Conservation (phyloP, 1,284 basidiomycete genomes). For the Ustilago shanxiensis region DNA sequence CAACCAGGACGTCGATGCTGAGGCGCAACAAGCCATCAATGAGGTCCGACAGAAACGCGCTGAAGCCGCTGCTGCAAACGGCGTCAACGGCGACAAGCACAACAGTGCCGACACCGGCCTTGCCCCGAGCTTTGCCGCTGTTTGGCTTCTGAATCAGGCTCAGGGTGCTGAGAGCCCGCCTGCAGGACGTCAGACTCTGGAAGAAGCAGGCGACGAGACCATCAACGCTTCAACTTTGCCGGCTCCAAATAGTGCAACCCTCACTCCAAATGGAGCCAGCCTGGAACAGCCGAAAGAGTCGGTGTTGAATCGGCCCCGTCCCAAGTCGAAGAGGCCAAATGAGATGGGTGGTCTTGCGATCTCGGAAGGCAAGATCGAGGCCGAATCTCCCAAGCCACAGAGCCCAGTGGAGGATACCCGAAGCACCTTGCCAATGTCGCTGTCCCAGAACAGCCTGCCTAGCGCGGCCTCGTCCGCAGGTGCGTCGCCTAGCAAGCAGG, state of each 20-base stretch:
- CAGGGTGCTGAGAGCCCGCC: constrained; percentile 12
- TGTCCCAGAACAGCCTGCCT: constrained; percentile 27
- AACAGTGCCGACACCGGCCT: constrained; percentile 52
- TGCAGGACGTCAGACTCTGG: constrained; percentile 1
- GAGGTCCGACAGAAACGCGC: constrained; percentile 57
- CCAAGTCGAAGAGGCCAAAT: constrained; percentile 29
- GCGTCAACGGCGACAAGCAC: constrained; percentile 28
- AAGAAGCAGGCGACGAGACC: constrained; percentile 23
- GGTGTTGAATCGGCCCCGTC: constrained; percentile 55
- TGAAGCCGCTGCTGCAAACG: constrained; percentile 23
- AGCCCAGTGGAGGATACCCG: constrained; percentile 43
- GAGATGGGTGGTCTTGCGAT: constrained; percentile 58
- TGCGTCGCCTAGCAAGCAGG: constrained; percentile 8
- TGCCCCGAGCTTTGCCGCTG: constrained; percentile 60
- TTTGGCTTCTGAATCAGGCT: constrained; percentile 57
- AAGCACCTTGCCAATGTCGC: constrained; percentile 43
- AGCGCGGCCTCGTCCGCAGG: not conserved
- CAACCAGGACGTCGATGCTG: not conserved
- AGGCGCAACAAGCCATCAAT: constrained; percentile 54
- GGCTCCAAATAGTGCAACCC: not conserved
- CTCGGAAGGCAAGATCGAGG: constrained; percentile 44
- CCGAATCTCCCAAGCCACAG: constrained; percentile 17
- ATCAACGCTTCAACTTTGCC: constrained; percentile 8
- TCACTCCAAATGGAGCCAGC: constrained; percentile 2
- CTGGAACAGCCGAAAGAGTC: constrained; percentile 26